Conservation (phyloP, 2,329 filamentous ascomycete genomes). For the Clonostachys rosea region DNA sequence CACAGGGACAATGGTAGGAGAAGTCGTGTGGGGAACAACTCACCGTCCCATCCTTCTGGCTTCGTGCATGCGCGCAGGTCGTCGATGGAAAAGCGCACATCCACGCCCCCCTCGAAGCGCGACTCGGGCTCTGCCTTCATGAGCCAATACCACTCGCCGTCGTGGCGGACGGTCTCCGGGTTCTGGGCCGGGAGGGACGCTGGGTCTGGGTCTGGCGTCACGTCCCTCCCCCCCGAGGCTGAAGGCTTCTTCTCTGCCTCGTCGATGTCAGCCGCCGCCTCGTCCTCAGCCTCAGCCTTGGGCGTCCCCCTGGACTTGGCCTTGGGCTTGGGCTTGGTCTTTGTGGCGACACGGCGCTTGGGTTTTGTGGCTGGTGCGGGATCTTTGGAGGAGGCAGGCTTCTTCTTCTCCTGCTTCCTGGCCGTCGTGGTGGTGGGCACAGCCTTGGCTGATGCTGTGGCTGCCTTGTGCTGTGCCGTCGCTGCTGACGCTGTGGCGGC, state of each 20-base stretch:
- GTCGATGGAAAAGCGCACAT: conserved; percentile 93
- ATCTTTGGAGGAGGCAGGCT: not conserved
- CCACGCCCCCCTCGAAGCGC: conserved; percentile 78
- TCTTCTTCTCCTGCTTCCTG: not conserved
- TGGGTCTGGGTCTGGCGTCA: conserved; percentile 19
- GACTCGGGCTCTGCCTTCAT: conserved; percentile 88
- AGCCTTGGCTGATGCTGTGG: not conserved
- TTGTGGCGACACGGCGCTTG: conserved; percentile 1
- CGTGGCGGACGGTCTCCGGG: conserved; percentile 28
- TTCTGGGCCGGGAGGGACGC: conserved; percentile 28
- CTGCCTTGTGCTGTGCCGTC: not conserved
- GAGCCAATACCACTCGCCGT: conserved; percentile 62
- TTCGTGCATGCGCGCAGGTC: conserved; percentile 68
- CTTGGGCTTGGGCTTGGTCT: not conserved
- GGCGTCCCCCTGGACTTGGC: not conserved
- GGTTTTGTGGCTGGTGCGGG: conserved; percentile 1
- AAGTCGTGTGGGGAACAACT: conserved; percentile 18
- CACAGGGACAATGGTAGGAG: not conserved
- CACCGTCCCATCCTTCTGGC: conserved; percentile 91
- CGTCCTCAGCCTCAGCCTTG: not conserved
- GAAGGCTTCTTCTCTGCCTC: too few relatives aligned
- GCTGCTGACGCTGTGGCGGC: conserved; percentile 2
- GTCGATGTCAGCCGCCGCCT: not conserved
- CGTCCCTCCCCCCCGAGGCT: conserved; percentile 2
- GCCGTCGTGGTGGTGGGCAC: not conserved